These are phyloP conservation scores for Dactylellina parvicollis DNA, from an alignment of 2,329 filamentous ascomycete genomes.

Conservation along the genomic window DNA sequence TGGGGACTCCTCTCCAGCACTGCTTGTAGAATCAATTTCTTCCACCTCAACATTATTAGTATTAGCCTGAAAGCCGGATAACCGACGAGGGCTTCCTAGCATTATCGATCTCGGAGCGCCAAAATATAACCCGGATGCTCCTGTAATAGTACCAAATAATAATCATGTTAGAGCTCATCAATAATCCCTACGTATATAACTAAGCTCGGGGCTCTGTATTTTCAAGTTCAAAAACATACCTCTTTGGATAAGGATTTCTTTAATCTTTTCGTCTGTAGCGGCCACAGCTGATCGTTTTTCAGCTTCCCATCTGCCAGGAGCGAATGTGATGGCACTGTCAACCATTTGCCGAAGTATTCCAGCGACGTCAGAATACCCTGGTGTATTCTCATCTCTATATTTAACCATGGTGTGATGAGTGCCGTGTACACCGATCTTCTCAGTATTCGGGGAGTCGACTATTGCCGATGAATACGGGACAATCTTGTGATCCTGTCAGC, in stretches of 20 bases:
- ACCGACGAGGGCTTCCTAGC: slow-evolving; percentile 32
- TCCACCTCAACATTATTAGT: slow-evolving; percentile 32
- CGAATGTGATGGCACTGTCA: slow-evolving; percentile 60
- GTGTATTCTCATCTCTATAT: slow-evolving; percentile 71
- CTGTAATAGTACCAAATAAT: neutral
- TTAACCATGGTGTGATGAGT: slow-evolving; percentile 79
- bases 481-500: slow-evolving; percentile 63
- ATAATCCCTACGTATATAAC: neutral
- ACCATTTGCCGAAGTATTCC: slow-evolving; percentile 61
- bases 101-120: slow-evolving; percentile 45
- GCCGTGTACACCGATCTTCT: slow-evolving; percentile 71
- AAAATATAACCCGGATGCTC: slow-evolving; percentile 48
- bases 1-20: slow-evolving; percentile 10
- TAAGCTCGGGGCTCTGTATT: neutral
- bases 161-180: slow-evolving; percentile 12
- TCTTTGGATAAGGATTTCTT: slow-evolving; percentile 49
- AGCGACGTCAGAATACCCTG: slow-evolving; percentile 70
- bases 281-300: slow-evolving; percentile 52
- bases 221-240: slow-evolving; percentile 17
- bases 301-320: slow-evolving; percentile 56
- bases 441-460: slow-evolving; percentile 62
- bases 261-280: slow-evolving; percentile 49
- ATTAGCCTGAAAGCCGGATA: slow-evolving; percentile 24
- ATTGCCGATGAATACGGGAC: slow-evolving; percentile 77
- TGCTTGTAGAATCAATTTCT: slow-evolving; percentile 33